Base-by-base conservation (phyloP, 257 asterid species). In the Rubia yunnanensis region DNA sequence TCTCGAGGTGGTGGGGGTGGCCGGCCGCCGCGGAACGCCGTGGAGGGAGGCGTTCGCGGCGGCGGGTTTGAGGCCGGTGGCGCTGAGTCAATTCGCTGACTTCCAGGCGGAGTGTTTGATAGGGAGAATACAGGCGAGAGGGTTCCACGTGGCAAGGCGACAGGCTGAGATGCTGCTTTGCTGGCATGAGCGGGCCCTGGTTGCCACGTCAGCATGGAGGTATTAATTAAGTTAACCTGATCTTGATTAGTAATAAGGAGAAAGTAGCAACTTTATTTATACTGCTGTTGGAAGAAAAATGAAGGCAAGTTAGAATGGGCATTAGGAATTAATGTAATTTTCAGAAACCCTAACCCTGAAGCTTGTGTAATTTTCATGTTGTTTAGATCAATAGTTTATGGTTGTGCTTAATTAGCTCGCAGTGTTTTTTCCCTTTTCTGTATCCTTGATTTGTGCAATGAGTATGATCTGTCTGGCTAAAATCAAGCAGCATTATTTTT, bases 111-210 rank as follows among this genome's bases (percentile, higher is more conserved):
- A 87, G 79, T 89, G 86, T 67, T 81, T 92, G 72, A 74, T 92
- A 31, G 66, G 94, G 80, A 79, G 86, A 70, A 77, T 82, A 50
- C 88, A 87, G 8, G 91, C 82, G 0, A 79, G 94, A 64, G 99
- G 99, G 7, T 89, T 92, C 88, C 96, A 86, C 76, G 95, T 89
- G 65, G 87, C 75, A 15, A 89, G 89, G 66, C 79, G 82, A 15
- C 97, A 86, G 76, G 91, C 88, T 18, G 99, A 94, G 90, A 79
- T 90, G 96, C 73, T 88, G 91, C 99, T 94, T 52, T 94, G 97
- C 80, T 94, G 99, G 99, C 92, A 90, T 41, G 92, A 85, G 30
- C 75, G 95, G 86, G 90, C 89, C 3, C 82, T 90, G 0, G 92
- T 83, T n/a, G 88, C 96, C 83, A 86, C 91, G 72, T 94, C 99